Percentiles rank a stretch among this genome's conserved stretches.
Conservation (phyloP, 305 asterid genomes). For the Fraxinus xanthoxyloides region DNA sequence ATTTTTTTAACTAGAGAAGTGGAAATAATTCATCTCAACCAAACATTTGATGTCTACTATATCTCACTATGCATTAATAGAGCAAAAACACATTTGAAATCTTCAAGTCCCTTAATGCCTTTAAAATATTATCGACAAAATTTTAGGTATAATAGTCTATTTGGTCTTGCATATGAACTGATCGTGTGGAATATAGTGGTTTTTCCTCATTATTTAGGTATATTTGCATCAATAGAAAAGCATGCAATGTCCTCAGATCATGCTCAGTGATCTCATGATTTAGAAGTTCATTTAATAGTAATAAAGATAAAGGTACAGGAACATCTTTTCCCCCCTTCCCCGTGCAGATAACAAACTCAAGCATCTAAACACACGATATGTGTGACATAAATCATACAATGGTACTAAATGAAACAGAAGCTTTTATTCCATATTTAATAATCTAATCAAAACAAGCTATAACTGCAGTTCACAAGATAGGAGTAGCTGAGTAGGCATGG, state of each 20-base stretch:
- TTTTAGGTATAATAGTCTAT: neutral
- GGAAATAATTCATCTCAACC: slow-evolving; percentile 1
- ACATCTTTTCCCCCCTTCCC: neutral
- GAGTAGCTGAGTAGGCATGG: neutral
- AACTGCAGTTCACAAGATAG: neutral
- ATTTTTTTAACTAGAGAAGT: slow-evolving; percentile 1
- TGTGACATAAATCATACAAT: neutral
- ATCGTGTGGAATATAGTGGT: neutral
- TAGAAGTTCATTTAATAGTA: neutral
- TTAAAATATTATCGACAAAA: neutral
- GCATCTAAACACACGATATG: neutral
- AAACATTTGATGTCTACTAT: slow-evolving; percentile 12
- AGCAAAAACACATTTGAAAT: neutral
- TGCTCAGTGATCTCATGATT: neutral
- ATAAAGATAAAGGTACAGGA: neutral
- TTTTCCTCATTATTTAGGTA: neutral
- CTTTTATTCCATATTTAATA: neutral
- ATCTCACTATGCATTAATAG: neutral
- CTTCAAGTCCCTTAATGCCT: neutral
- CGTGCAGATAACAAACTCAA: neutral
- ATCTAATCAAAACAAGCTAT: neutral
- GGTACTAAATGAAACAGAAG: neutral
- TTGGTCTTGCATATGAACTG: neutral
- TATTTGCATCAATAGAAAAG: neutral
- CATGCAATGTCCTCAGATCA: neutral